phyloP scores from a whole-genome alignment of 2,329 filamentous ascomycete species.

The Aspergillus fumigatus region DNA sequence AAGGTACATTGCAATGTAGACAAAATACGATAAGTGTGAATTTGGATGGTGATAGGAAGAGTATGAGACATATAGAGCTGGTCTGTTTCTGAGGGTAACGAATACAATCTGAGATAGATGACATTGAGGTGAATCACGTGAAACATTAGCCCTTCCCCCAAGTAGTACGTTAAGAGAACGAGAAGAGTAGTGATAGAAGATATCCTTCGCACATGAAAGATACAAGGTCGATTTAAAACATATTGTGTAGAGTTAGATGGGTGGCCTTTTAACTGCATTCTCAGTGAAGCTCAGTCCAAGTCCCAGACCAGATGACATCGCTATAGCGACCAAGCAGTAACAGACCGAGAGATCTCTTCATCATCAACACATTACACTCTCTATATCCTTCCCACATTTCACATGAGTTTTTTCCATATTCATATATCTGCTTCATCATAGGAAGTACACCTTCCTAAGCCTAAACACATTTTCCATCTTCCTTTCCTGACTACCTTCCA shows the following conservation, averaged over 20 bases:
- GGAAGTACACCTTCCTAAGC: background rate
- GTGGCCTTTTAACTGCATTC: background rate
- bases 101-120: no score
- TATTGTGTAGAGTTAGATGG: background rate
- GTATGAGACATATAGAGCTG: background rate
- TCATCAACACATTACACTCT: background rate
- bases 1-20: background rate
- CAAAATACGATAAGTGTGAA: background rate
- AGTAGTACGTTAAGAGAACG: background rate
- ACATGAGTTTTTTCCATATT: background rate
- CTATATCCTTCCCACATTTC: background rate
- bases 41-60: background rate
- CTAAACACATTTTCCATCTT: background rate
- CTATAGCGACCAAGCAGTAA: background rate
- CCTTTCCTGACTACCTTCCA: slow-evolving; percentile 3
- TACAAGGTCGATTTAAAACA: background rate
- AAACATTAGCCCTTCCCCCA: background rate
- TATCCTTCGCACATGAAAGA: background rate
- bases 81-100: background rate
- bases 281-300: background rate
- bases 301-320: background rate
- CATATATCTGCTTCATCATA: background rate
- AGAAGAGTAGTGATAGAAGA: background rate
- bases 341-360: background rate
- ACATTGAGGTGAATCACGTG: background rate